Evolutionary conservation across 2,329 filamentous ascomycete genomes (phyloP).

Genomic region (Talaromyces sp.): DNA sequence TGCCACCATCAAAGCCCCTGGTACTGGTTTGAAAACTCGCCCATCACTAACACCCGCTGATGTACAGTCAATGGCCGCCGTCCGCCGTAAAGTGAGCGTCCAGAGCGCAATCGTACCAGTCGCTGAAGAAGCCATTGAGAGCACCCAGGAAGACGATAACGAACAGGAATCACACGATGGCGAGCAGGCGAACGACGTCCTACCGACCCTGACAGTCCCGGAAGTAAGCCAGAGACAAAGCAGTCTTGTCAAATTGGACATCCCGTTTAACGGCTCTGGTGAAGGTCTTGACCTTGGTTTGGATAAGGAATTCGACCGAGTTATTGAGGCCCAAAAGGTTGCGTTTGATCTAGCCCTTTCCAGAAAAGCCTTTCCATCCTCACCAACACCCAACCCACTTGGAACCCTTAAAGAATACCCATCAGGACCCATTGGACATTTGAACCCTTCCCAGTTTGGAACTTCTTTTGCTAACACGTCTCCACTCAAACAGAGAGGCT

Average conservation of each 20-base stretch:
- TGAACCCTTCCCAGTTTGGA: constrained; percentile 30
- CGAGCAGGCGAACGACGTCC: constrained; percentile 18
- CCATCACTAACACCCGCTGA: constrained; percentile 86
- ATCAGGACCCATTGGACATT: constrained; percentile 26
- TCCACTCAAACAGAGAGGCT: constrained; percentile 74
- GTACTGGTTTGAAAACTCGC: constrained; percentile 82
- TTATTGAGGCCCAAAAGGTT: constrained; percentile 98
- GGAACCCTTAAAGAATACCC: constrained; percentile 22
- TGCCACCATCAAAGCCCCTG: constrained; percentile 84
- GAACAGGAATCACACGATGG: constrained; percentile 15
- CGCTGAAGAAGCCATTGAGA: constrained; percentile 25
- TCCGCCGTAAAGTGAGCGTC: constrained; percentile 78
- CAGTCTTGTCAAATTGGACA: constrained; percentile 76
- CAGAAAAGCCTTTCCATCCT: constrained; percentile 28
- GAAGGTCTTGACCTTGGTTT: constrained; percentile 77
- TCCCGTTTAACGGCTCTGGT: constrained; percentile 66
- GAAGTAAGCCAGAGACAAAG: constrained; percentile 55
- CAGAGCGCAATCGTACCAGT: constrained; percentile 52
- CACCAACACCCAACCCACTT: constrained; percentile 18
- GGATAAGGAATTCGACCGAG: constrained; percentile 87
- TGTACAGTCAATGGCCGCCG: constrained; percentile 77
- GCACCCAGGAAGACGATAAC: constrained; percentile 22
- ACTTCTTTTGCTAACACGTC: constrained; percentile 58
- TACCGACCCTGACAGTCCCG: constrained; percentile 22
- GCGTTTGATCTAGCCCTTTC: constrained; percentile 51